Evolutionary conservation across 192 early-diverging fungal species (phyloP).

Genomic region (Backusella tuberculispora): DNA sequence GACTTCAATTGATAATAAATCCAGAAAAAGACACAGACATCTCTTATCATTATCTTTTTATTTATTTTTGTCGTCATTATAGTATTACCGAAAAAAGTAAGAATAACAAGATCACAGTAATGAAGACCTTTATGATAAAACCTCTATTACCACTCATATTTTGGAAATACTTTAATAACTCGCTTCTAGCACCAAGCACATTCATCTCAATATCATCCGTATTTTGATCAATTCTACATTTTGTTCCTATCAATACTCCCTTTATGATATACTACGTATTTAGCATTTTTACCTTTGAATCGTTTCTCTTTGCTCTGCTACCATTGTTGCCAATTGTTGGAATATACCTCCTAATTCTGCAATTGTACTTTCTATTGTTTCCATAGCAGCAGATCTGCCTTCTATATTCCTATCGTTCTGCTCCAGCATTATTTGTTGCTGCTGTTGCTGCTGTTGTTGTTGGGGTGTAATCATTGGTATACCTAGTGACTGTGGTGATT

Average conservation of each 20-base stretch:
- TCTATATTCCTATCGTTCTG: conserved; percentile 85
- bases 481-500: conserved; percentile 47
- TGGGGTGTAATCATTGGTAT: conserved; percentile 46
- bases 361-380: conserved; percentile 96
- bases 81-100: conserved; percentile 63
- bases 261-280: neutral
- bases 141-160: conserved; percentile 92
- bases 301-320: conserved; percentile 84
- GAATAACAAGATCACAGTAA: conserved; percentile 86
- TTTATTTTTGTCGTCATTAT: neutral
- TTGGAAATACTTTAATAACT: conserved; percentile 92
- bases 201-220: conserved; percentile 91
- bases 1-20: neutral
- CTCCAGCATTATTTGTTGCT: conserved; percentile 68
- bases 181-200: conserved; percentile 85
- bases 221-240: conserved; percentile 88
- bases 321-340: conserved; percentile 82
- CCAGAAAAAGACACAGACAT: neutral
- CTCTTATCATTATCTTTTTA: conserved; percentile 40
- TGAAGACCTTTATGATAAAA: conserved; percentile 96
- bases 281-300: conserved; percentile 65
- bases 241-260: neutral
- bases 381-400: conserved; percentile 86
- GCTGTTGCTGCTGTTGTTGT: conserved; percentile 68
- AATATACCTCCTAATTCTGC: conserved; percentile 93